Base-by-base conservation (phyloP, 441 rosid species). In the Melastoma candidum region DNA sequence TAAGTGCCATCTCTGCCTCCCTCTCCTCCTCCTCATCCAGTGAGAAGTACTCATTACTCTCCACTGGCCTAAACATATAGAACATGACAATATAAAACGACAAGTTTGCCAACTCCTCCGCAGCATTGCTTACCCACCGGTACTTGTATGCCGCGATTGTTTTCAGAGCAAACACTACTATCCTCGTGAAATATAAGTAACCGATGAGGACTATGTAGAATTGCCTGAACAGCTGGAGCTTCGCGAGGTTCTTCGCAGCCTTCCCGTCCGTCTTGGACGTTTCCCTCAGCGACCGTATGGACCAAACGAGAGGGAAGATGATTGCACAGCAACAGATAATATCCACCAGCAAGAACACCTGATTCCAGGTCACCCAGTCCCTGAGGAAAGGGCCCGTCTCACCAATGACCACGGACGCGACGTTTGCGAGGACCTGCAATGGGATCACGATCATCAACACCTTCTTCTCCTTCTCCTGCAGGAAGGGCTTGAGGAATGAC, bases 401-500 rank as follows among this genome's bases (percentile, higher is more conserved):
- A 0, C 51, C 66, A 2, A 83, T 70, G 1, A 76, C 69, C 0
- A 78, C 79, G 11, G 73, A 71, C 2, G 75, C 83, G 7, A 80
- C 62, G 72, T 80, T 80, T 50, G 75, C 87, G 8, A 80, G 69
- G 27, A 80, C 84, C 59, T 73, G 90, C 22, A 83, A 51, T 0
- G 87, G 84, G 41, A 83, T 76, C 2, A 80, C 79, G 1, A 61
- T 62, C 54, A 74, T 68, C 29, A 80, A 50, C 3, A 83, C 77
- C 13, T 74, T 76, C 56, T 78, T 80, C 47, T 83, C 87, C 12
- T 78, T 76, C 43, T 74, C 83, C 27, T 78, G 83, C 12, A 80
- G 76, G 67, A 71, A 76, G 0, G 90, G 90, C 60, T 78, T 78
- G 53, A 80, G 53, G 68, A 77, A 68, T 7, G 84, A 83, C 87